Conservation (phyloP, 495 filamentous ascomycete species). For the Xylaria cubensis region DNA sequence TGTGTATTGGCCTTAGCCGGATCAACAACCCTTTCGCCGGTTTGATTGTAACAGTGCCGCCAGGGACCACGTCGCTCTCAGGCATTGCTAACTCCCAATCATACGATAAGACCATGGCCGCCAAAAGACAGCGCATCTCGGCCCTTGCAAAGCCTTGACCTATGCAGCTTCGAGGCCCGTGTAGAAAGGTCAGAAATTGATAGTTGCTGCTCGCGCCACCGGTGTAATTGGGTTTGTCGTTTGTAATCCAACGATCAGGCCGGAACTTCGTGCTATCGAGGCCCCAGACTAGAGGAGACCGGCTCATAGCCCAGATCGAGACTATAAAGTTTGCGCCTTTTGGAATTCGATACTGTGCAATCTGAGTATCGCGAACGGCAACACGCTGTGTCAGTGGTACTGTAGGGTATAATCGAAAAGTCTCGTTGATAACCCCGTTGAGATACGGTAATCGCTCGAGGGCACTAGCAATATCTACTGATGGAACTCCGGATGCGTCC, state of each 20-base stretch:
- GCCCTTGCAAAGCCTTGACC: conserved; percentile 76
- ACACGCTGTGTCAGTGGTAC: conserved; percentile 61
- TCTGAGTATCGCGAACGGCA: conserved; percentile 61
- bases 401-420: conserved; percentile 38
- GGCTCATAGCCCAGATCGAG: conserved; percentile 68
- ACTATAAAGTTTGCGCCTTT: conserved; percentile 57
- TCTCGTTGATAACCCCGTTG: conserved; percentile 40
- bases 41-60: conserved; percentile 25
- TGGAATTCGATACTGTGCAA: conserved; percentile 56
- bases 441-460: conserved; percentile 50
- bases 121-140: conserved; percentile 29
- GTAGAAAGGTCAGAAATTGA: conserved; percentile 77
- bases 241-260: conserved; percentile 40
- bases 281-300: conserved; percentile 60
- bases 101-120: conserved; percentile 15
- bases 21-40: conserved; percentile 23
- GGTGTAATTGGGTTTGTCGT: conserved; percentile 68
- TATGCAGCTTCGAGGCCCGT: conserved; percentile 82
- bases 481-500: conserved; percentile 55
- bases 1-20: neutral
- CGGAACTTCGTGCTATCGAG: conserved; percentile 26
- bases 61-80: conserved; percentile 26
- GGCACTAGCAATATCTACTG: conserved; percentile 43
- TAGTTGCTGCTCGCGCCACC: conserved; percentile 30
- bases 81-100: conserved; percentile 30